Evolutionary conservation across 495 filamentous ascomycete species (phyloP), one percentile per base, ranked within the genome.

Genomic region (Aspergillus heteromorphus): DNA sequence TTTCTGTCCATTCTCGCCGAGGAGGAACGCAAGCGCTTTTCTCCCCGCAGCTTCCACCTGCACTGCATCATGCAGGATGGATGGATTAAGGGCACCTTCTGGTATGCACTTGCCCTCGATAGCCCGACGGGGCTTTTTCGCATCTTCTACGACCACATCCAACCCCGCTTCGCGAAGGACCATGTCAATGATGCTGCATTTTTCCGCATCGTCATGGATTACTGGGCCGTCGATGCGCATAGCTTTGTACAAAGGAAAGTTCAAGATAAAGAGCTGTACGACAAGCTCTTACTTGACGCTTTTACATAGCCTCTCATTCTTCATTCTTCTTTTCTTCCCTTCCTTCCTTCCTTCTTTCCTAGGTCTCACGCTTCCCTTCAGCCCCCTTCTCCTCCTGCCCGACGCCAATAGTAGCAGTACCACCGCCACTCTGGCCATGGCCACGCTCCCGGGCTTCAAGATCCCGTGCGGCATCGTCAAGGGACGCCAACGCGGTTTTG

Each of bases 101-200:
- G 63, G 65, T 66, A 40, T 23, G 56, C 63, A 42, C 56, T 69
- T 2, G 63, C 63, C 1, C 61, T 66, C 17, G 21, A 41, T 6
- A 66, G 49, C 29, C 63, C 61, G 0, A 61, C 53, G 2, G 61
- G 43, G 0, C 23, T 69, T 10, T 61, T 59, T 17, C 49, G 23
- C 14, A 49, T 62, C 2, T 69, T 69, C 51, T 66, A 69, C 23
- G 51, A 66, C 9, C 40, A 61, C 21, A 66, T 69, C n/a, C 61
- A 64, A 40, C 61, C 63, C 1, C 14, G 49, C 11, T 69, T 69
- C 25, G 50, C 54, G 1, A 61, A 57, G 25, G 10, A 41, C 27
- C 57, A 63, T 17, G 17, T 34, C 0, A 48, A 56, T 19, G 47
- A 56, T 21, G 11, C 53, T 13, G 31, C 31, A 36, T 36, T 36